Base-by-base conservation (phyloP, 768 basidiomycete species). In the Hypholoma fasciculare region DNA sequence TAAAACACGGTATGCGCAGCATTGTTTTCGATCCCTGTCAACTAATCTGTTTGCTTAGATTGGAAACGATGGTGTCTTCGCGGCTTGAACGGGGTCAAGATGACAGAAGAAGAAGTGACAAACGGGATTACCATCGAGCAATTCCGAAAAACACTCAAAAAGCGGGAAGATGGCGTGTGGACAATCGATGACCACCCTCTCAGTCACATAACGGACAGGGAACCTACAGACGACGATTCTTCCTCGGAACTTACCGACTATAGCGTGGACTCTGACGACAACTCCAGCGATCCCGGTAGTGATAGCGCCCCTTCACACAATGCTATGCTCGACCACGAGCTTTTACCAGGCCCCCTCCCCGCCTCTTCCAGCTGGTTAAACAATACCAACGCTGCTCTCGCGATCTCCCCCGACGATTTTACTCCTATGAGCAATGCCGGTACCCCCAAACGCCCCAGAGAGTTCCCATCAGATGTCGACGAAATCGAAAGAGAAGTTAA, bases 31-130 rank as follows among this genome's bases (percentile, higher is more conserved):
- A 30, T 49, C 19, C 42, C 38, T 16, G 8, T n/a, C 23, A 20
- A 40, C 13, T 49, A 47, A 53, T 34, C 59, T 40, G n/a, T 16
- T 30, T 26, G 38, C 50, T 0, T 48, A 78, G 78, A 75, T 51
- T 80, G 78, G 78, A 64, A 60, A 1, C 63, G 69, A 8, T 77
- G 73, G 69, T 73, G 72, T 27, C 59, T 73, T 1, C 71, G 71
- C 57, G 76, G 74, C 36, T 70, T 75, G 23, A 74, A 75, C 52
- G 74, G 74, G 36, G 74, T 80, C 56, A 62, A 65, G 9, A 65
- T 79, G 36, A 72, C 71, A 3, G 70, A 71, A 34, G 67, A 72
- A 12, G 76, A 80, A 55, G 60, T 73, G 19, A 52, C 63, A 14
- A 52, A 67, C 7, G 77, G 77, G 0, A 70, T 76, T 47, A 63